These are phyloP conservation scores for Inosperma sp. DNA, from an alignment of 768 basidiomycete species.

Conservation along the genomic window DNA sequence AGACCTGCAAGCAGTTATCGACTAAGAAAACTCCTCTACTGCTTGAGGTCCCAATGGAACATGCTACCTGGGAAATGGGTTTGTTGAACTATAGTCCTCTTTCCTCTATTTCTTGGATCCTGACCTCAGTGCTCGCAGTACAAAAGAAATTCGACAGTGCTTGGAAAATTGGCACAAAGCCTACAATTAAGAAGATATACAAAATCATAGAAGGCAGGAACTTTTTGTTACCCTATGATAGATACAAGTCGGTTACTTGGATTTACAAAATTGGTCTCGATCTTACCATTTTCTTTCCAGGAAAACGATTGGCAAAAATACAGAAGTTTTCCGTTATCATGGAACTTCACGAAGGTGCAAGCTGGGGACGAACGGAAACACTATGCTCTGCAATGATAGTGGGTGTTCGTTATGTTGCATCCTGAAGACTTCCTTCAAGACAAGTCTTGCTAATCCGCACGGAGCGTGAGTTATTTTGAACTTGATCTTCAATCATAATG, in stretches of 20 bases:
- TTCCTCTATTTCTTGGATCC: neutral
- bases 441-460: conserved; percentile 24
- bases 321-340: conserved; percentile 30
- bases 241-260: conserved; percentile 20
- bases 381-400: conserved; percentile 20
- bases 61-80: conserved; percentile 24
- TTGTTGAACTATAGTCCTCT: neutral
- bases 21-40: conserved; percentile 22
- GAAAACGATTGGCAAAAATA: conserved; percentile 20
- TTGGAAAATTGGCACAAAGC: conserved; percentile 19
- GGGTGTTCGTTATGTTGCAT: conserved; percentile 26
- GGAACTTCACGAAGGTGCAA: conserved; percentile 26
- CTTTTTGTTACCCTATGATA: conserved; percentile 23
- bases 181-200: conserved; percentile 24
- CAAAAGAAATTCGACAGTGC: conserved; percentile 25
- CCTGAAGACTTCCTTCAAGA: conserved; percentile 31
- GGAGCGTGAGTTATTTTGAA: conserved; percentile 23
- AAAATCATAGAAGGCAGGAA: conserved; percentile 27
- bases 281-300: conserved; percentile 9
- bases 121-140: conserved; percentile 19
- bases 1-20: conserved; percentile 22
- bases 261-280: neutral
- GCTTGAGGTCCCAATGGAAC: conserved; percentile 23
- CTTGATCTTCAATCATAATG: neutral
- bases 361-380: conserved; percentile 22